These are phyloP conservation scores for Aspergillus egyptiacus DNA, from an alignment of 495 filamentous ascomycete genomes.

Conservation along the genomic window DNA sequence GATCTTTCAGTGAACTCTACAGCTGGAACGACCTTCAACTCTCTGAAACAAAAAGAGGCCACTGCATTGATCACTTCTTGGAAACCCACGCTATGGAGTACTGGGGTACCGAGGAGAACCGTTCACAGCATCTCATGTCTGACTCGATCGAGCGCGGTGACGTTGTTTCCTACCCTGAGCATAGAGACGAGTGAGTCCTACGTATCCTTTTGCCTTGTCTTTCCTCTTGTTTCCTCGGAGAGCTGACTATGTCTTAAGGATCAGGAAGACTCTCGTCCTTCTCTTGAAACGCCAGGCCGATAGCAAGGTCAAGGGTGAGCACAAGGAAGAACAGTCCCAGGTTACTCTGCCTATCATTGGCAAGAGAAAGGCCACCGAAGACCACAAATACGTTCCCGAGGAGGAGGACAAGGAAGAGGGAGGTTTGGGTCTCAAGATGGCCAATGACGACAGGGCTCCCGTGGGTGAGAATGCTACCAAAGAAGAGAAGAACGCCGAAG, in stretches of 20 bases:
- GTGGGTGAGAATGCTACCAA: too few species aligned
- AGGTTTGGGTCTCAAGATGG: too few species aligned
- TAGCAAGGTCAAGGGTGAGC: background rate
- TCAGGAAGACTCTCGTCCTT: background rate
- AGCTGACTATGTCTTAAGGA: background rate
- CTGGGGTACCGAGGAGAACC: constrained; percentile 10
- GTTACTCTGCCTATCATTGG: background rate
- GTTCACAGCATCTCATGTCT: constrained; percentile 7
- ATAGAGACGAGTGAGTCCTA: constrained; percentile 5
- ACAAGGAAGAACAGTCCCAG: background rate
- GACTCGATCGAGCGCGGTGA: constrained; percentile 4
- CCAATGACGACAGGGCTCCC: too few species aligned
- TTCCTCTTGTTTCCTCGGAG: background rate
- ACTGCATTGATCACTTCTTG: constrained; percentile 7
- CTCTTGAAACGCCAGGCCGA: constrained; percentile 1
- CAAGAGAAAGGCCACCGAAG: too few species aligned
- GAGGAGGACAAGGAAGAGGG: too few species aligned
- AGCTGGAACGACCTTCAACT: constrained; percentile 6
- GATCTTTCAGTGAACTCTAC: background rate
- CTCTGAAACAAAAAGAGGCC: background rate
- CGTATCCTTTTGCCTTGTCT: background rate
- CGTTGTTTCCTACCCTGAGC: constrained; percentile 9
- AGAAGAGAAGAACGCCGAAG: too few species aligned
- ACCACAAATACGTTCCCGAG: too few species aligned
- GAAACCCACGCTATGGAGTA: constrained; percentile 3